Conservation (phyloP, 1,284 basidiomycete genomes). For the Puccinia triticina region DNA sequence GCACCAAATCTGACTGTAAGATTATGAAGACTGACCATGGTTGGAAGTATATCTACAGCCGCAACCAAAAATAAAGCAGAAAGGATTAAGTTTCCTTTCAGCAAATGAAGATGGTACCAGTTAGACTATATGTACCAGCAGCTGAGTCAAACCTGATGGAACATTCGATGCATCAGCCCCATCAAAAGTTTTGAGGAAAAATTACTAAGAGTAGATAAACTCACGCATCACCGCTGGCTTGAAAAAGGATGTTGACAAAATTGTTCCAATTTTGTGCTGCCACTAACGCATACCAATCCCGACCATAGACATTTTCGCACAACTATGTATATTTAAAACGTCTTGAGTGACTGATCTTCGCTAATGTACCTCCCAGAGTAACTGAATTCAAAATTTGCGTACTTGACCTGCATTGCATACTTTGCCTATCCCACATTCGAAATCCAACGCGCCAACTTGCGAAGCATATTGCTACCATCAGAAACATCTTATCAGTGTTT, state of each 20-base stretch:
- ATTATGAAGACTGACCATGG: slow-evolving; percentile 34
- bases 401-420: slow-evolving; percentile 50
- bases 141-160: background rate
- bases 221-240: slow-evolving; percentile 49
- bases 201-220: background rate
- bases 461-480: slow-evolving; percentile 36
- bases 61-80: background rate
- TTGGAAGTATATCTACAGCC: slow-evolving; percentile 39
- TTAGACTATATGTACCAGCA: slow-evolving; percentile 4
- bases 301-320: slow-evolving; percentile 38
- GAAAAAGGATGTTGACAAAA: slow-evolving; percentile 42
- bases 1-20: background rate
- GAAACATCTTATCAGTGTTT: background rate
- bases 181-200: background rate
- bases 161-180: background rate
- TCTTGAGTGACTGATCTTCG: background rate
- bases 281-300: slow-evolving; percentile 51
- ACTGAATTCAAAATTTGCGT: slow-evolving; percentile 5
- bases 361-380: background rate
- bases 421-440: slow-evolving; percentile 47
- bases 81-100: background rate
- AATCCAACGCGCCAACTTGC: slow-evolving; percentile 40
- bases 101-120: background rate
- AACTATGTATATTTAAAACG: slow-evolving; percentile 1
- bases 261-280: slow-evolving; percentile 51